These are phyloP conservation scores for Leccinum truebloodii DNA, from an alignment of 768 basidiomycete species.

Conservation along the genomic window DNA sequence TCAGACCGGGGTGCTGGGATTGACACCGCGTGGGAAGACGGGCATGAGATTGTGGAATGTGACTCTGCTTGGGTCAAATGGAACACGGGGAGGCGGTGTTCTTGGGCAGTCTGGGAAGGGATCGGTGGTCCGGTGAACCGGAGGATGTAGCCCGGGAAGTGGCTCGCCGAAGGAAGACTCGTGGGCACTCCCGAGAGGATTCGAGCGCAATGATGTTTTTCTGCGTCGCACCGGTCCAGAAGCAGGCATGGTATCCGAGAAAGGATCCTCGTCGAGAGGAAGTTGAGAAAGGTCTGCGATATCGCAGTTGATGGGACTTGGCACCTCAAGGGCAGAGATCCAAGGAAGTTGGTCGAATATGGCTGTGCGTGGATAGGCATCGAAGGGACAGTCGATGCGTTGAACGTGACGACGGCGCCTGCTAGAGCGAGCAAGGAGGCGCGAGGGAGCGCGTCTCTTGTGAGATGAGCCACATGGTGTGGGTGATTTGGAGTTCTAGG, in stretches of 20 bases:
- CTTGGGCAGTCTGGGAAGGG: constrained; percentile 22
- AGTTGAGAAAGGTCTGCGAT: constrained; percentile 69
- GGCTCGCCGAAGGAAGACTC: constrained; percentile 16
- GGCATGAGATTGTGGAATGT: constrained; percentile 66
- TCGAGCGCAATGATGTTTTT: constrained; percentile 53
- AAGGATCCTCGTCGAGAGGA: constrained; percentile 33
- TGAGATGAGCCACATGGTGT: constrained; percentile 38
- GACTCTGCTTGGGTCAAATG: constrained; percentile 49
- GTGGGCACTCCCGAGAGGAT: constrained; percentile 40
- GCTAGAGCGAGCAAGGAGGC: constrained; percentile 37
- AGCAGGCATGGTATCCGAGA: constrained; percentile 26
- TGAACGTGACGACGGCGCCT: constrained; percentile 44
- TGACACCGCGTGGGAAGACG: constrained; percentile 40
- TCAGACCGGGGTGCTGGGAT: constrained; percentile 17
- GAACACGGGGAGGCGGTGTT: constrained; percentile 37
- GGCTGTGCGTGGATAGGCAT: constrained; percentile 34
- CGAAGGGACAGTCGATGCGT: constrained; percentile 43
- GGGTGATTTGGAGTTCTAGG: constrained; percentile 41
- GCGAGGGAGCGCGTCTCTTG: constrained; percentile 39
- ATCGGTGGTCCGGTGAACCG: constrained; percentile 34
- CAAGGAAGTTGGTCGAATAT: constrained; percentile 68
- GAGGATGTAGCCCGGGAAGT: constrained; percentile 21
- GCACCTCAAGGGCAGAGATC: constrained; percentile 57
- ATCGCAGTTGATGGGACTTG: constrained; percentile 50
- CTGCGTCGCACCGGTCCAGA: constrained; percentile 60